These are phyloP conservation scores for Inga laurina DNA, from an alignment of 306 rosid species.

Conservation along the genomic window DNA sequence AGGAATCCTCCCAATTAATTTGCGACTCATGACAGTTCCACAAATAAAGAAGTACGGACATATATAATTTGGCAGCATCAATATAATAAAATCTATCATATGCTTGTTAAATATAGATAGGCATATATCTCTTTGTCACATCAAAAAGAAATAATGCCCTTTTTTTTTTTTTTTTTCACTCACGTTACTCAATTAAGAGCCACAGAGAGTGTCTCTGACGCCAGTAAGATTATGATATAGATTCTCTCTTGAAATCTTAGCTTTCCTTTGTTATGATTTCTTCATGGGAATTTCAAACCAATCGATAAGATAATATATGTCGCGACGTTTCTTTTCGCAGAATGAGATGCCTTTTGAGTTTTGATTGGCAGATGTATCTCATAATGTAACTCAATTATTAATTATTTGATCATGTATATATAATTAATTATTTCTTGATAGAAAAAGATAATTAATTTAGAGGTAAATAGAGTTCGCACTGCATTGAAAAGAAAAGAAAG, in stretches of 20 bases:
- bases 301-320: neutral
- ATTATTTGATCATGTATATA: neutral
- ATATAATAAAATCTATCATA: neutral
- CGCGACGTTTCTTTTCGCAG: neutral
- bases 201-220: neutral
- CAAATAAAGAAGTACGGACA: neutral
- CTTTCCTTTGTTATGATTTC: neutral
- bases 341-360: neutral
- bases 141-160: neutral
- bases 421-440: too few relatives aligned
- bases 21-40: too few relatives aligned
- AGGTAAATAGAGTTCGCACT: too few relatives aligned
- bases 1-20: too few relatives aligned
- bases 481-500: too few relatives aligned
- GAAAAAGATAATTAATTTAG: too few relatives aligned
- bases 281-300: neutral
- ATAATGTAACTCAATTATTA: too few relatives aligned
- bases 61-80: neutral
- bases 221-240: neutral
- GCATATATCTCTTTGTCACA: neutral
- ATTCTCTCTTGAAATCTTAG: neutral
- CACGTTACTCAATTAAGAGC: neutral
- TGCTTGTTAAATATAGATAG: neutral
- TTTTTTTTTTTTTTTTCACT: neutral
- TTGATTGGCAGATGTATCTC: neutral